Base-by-base conservation (phyloP, 1,284 basidiomycete genomes). In the Ceratobasidium sp. region DNA sequence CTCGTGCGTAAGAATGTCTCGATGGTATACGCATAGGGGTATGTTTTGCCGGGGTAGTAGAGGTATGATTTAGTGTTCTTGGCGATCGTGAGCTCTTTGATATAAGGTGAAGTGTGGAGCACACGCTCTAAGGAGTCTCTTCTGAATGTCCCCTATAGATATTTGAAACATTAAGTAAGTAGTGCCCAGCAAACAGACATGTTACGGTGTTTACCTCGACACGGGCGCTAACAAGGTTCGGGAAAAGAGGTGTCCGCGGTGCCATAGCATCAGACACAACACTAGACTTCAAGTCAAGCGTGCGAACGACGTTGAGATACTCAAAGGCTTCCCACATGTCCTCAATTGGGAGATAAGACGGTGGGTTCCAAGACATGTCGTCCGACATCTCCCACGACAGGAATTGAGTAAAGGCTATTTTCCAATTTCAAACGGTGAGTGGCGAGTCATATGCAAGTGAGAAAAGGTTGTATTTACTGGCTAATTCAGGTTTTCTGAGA, bases 371-470 rank as follows among this genome's bases (percentile, higher is more conserved):
- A n/a, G 14, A 36, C 17, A 22, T 2, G 19, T 65, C 63, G 22
- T 65, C 63, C 9, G 48, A 51, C 27, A 65, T 22, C 11, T 65
- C 63, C 63, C 63, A 65, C 9, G 63, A 36, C 5, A 65, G 31
- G 15, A 36, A 33, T 53, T 53, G 63, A 17, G 63, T 65, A 14
- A 65, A 65, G 2, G 48, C 63, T 65, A 41, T 14, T 22, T 14
- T 22, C n/a, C 17, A 33, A 15, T 15, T 17, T 11, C 14, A 47
- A 29, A 64, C n/a, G n/a, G 8, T 44, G 17, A 6, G n/a, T 19
- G 14, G 45, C 9, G 22, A n/a, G 19, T 1, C 17, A 1, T 4
- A n/a, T 50, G 11, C 24, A 48, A 17, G 11, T 7, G 9, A 51
- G 8, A 4, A 31, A 1, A 47, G 29, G 48, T 5, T 41, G 1